Evolutionary conservation across 1,284 basidiomycete species (phyloP), one percentile per base, ranked within the genome.

Genomic region (Stygiomarasmius scandens): DNA sequence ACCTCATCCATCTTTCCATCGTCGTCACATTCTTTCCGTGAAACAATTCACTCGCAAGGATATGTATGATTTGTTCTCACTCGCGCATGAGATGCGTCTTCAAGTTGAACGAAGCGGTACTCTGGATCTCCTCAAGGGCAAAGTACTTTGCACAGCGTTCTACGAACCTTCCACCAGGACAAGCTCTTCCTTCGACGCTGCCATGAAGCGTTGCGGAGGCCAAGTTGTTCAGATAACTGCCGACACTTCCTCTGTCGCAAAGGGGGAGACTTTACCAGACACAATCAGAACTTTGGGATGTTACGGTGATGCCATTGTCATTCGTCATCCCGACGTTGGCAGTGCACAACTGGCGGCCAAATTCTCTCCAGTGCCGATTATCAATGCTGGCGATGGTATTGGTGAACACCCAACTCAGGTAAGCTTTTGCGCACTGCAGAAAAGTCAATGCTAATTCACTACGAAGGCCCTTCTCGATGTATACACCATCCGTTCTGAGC

Each of bases 121-220:
- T 2, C 80, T 98, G 57, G 95, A 99, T 68, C 86, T 98, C 53
- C 81, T 99, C 43, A 91, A 89, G 62, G 96, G 96, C 49, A 92
- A 90, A 61, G 90, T 99, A 0, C 83, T 99, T 3, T 95, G 92
- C 69, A 96, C 90, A n/a, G 74, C 98, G 41, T 99, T 99, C 82
- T 99, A 96, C 74, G 97, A 99, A 72, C 94, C 97, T 2, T 98
- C 95, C 9, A 99, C 97, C 1, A 84, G 97, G 54, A 99, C 97
- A 1, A 93, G 91, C 59, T 84, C 90, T 14, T 98, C 96, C n/a
- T 99, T 99, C 69, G 96, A 99, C 72, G 92, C 96, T 8, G 97
- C 97, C 12, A 99, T 99, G 97, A 95, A 96, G 73, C 87, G 97
- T 53, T 94, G 95, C 66, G 97, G 97, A 51, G 97, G 97, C 41